Evolutionary conservation across 2,329 filamentous ascomycete species (phyloP).

Genomic region (Diaporthe caulivora): DNA sequence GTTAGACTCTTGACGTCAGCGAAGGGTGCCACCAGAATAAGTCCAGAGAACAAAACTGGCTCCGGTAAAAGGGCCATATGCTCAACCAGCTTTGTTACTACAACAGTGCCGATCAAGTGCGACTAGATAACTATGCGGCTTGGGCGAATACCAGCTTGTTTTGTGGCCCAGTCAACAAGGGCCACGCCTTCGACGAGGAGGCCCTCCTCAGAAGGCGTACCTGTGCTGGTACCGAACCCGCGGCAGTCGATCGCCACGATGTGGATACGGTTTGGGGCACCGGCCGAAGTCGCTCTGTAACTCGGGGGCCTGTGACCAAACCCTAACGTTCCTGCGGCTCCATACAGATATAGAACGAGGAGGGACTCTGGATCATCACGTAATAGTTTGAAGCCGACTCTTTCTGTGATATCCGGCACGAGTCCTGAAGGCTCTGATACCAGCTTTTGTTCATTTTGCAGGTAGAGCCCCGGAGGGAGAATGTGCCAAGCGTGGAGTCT

Average conservation of each 20-base stretch:
- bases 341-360: conserved; percentile 66
- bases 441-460: conserved; percentile 61
- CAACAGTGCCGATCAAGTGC: conserved; percentile 70
- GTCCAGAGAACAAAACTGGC: conserved; percentile 64
- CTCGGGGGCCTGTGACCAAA: conserved; percentile 66
- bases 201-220: conserved; percentile 66
- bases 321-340: conserved; percentile 67
- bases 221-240: conserved; percentile 67
- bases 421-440: conserved; percentile 49
- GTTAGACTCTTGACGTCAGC: conserved; percentile 65
- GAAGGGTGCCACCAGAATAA: conserved; percentile 69
- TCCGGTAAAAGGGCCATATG: conserved; percentile 46
- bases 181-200: conserved; percentile 66
- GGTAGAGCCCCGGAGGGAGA: conserved; percentile 76
- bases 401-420: conserved; percentile 49
- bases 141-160: conserved; percentile 63
- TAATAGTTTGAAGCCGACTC: conserved; percentile 57
- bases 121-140: conserved; percentile 68
- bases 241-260: conserved; percentile 72
- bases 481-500: conserved; percentile 82
- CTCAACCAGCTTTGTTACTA: conserved; percentile 47
- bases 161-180: conserved; percentile 65
- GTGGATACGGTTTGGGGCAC: conserved; percentile 64
- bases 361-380: conserved; percentile 58
- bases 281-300: conserved; percentile 68